Evolutionary conservation across 805 yeast species (phyloP), one percentile per base, ranked within the genome.

Genomic region (Ogataea saltuana): DNA sequence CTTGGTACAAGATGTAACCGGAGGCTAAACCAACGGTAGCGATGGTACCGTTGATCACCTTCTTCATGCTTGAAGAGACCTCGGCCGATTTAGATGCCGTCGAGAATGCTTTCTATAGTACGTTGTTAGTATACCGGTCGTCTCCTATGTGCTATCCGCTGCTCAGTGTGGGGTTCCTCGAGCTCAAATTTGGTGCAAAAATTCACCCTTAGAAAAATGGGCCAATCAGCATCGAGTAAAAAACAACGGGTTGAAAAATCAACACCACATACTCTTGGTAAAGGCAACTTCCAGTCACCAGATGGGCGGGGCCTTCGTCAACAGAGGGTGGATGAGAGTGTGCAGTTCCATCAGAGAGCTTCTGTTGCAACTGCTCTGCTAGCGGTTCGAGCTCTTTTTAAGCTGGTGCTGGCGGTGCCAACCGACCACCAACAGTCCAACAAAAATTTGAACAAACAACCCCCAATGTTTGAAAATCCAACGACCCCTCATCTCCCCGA

Each of bases 1-100:
- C 96, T 61, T 86, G 80, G 72, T 88, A 88, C 62, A 86, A 73
- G 60, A 85, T 72, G 67, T 84, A 85, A 46, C 93, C 85, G 35
- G 95, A 88, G 45, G 88, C 77, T 50, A 86, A 71, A 54, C 95
- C 96, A 46, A 87, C 76, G 39, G 80, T 76, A 48, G 86, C 88
- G 55, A 81, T 83, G 46, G 81, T 71, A 59, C 83, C 83, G 54
- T 77, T 73, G 57, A 82, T 69, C 58, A 73, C 61, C 61, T 74
- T 82, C 60, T 75, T 78, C 56, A 66, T 46, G 47, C 51, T 50
- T 19, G 68, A 62, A 33, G 66, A 53, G 39, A 61, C 62, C 45
- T 63, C 62, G 27, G 61, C 39, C 29, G 58, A 50, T 41, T 41
- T 48, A 27, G 65, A 55, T 29, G 67, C 57, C 29, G 68, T 61